Evolutionary conservation across 441 rosid genomes (phyloP).

Genomic region (Biscutella auriculata): DNA sequence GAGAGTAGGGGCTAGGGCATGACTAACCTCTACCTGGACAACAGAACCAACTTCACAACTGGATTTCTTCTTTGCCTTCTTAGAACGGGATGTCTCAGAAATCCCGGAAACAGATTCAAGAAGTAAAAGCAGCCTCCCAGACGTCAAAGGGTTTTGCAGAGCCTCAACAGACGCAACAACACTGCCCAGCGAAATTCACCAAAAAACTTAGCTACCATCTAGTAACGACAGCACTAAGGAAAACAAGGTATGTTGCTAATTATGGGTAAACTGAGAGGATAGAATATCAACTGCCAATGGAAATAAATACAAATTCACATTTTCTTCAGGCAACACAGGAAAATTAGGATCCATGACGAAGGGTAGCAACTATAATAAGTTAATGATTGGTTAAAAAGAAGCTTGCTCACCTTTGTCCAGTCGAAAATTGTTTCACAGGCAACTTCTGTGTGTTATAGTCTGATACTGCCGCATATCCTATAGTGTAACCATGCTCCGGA

Average conservation of each 20-base stretch:
- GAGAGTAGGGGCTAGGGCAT: neutral
- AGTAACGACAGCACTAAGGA: neutral
- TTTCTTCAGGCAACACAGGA: neutral
- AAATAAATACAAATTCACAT: neutral
- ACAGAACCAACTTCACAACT: conserved; percentile 63
- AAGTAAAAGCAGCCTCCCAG: conserved; percentile 83
- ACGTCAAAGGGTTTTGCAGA: conserved; percentile 48
- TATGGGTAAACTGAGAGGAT: neutral
- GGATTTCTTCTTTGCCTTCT: conserved; percentile 74
- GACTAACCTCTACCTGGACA: conserved; percentile 76
- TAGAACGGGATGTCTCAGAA: conserved; percentile 60
- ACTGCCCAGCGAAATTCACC: conserved; percentile 32
- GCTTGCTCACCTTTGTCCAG: conserved; percentile 64
- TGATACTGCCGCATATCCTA: conserved; percentile 73
- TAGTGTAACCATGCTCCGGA: conserved; percentile 58
- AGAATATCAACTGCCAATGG: neutral
- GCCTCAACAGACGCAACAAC: conserved; percentile 64
- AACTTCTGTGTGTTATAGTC: conserved; percentile 90
- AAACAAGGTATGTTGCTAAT: neutral
- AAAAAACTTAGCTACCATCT: conserved; percentile 2
- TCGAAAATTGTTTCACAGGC: conserved; percentile 49
- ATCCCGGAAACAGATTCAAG: conserved; percentile 51
- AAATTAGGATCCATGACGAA: neutral
- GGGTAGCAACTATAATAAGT: neutral
- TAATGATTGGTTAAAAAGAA: neutral